A percentile compares a stretch with the other conserved stretches of the same genome.
Conservation (phyloP, 2,329 filamentous ascomycete genomes). For the Pestalotiopsis sp. region DNA sequence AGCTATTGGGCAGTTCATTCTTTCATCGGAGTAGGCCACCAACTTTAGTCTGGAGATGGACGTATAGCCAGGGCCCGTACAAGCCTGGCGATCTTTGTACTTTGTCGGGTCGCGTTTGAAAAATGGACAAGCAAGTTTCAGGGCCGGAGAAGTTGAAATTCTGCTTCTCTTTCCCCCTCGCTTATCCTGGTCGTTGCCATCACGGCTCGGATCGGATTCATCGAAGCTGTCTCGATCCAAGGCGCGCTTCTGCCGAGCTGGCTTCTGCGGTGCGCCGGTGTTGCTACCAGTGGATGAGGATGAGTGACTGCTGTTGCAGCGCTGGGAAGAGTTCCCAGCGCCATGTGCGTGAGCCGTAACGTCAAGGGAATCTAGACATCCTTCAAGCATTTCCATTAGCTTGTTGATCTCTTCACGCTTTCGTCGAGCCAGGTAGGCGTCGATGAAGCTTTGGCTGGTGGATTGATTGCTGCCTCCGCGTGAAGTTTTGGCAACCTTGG, state of each 20-base stretch:
- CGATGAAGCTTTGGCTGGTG: conserved; percentile 14
- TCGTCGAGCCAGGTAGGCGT: conserved; percentile 11
- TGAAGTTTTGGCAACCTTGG: conserved; percentile 12
- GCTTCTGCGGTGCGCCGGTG: neutral
- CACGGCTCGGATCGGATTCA: conserved; percentile 6
- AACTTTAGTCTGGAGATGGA: conserved; percentile 13
- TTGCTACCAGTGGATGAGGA: neutral
- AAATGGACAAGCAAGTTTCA: conserved; percentile 13
- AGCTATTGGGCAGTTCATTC: neutral
- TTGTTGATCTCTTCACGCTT: conserved; percentile 15
- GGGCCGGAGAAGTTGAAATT: neutral
- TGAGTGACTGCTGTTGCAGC: neutral
- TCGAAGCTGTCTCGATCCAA: conserved; percentile 5
- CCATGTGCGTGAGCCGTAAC: neutral
- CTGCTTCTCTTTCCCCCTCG: conserved; percentile 9
- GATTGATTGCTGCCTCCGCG: conserved; percentile 12
- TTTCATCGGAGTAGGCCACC: neutral
- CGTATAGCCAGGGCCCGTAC: conserved; percentile 11
- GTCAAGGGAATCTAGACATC: conserved; percentile 10
- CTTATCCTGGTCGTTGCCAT: conserved; percentile 4
- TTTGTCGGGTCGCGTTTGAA: conserved; percentile 12
- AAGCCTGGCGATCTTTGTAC: conserved; percentile 6
- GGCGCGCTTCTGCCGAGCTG: conserved; percentile 10
- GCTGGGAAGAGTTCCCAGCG: neutral
- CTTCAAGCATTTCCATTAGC: conserved; percentile 15